Evolutionary conservation across 768 basidiomycete species (phyloP), one percentile per base, ranked within the genome.

Genomic region (Lactifluus subvellereus): DNA sequence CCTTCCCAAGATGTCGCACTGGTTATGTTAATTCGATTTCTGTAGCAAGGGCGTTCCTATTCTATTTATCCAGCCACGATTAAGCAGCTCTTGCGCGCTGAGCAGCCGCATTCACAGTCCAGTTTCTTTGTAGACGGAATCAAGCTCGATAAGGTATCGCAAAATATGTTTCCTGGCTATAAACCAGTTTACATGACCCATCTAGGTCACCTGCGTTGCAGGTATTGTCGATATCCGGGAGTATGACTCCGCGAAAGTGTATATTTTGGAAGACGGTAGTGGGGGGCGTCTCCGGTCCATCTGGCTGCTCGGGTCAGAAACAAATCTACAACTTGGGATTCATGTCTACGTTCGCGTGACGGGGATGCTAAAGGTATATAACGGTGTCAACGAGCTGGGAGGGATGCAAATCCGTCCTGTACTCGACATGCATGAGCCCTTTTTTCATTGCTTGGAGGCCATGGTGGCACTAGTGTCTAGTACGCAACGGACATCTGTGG

Each of bases 171-270:
- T 42, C 50, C n/a, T 6, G 22, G 33, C 14, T 20, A 64, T 27
- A 33, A 35, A 45, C 16, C 9, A 37, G 22, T 18, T 54, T 50
- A 60, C 52, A 56, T 37, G 50, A 30, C 20, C 9, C 30, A 10
- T 47, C n/a, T 66, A 80, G 72, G 71, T 87, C n/a, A 73, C 75
- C 45, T 77, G 85, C 66, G 84, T 84, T 32, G 84, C 83, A 1
- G 74, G 77, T 65, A 70, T 76, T 11, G 61, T 70, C 45, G 64
- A 69, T 1, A 69, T 73, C 3, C 61, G 30, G 30, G 22, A 30
- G 11, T 1, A 66, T 48, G 51, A 32, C 47, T 32, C n/a, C 13
- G 57, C 27, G 11, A 59, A 55, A 38, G 6, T 2, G 5, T 77
- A 67, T 20, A 0, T 4, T 8, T 68, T 79, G 18, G 77, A 78